A percentile compares a stretch with the other conserved stretches of the same genome.
phyloP scores from a whole-genome alignment of 139 green algal species.

The Tetraselmis chui region DNA sequence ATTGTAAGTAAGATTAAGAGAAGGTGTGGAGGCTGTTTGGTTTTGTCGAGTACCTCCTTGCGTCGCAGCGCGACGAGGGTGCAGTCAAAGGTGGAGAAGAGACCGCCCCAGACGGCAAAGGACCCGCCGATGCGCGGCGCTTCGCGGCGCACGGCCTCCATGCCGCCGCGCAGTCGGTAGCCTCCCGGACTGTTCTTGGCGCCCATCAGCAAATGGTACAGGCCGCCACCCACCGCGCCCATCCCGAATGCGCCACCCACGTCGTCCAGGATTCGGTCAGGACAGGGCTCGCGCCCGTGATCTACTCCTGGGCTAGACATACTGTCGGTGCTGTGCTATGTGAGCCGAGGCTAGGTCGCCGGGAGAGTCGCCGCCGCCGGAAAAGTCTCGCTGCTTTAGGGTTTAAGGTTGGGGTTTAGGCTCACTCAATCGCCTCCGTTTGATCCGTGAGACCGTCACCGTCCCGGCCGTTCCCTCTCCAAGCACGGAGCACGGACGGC shows the following conservation, averaged over 20 bases:
- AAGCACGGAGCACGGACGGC: too few relatives aligned
- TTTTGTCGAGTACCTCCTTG: slow-evolving; percentile 54
- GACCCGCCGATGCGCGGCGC: slow-evolving; percentile 90
- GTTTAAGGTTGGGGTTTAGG: too few relatives aligned
- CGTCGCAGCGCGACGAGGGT: slow-evolving; percentile 81
- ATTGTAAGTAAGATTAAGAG: too few relatives aligned
- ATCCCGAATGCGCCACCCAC: slow-evolving; percentile 98
- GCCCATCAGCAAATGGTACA: slow-evolving; percentile 89
- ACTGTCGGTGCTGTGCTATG: too few relatives aligned
- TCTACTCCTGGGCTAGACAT: slow-evolving; percentile 41
- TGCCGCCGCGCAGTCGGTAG: slow-evolving; percentile 62
- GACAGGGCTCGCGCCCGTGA: slow-evolving; percentile 84
- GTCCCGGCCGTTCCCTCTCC: too few relatives aligned
- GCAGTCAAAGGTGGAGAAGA: slow-evolving; percentile 98
- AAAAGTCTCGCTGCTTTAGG: too few relatives aligned
- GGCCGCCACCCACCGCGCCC: slow-evolving; percentile 89
- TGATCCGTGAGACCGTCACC: too few relatives aligned
- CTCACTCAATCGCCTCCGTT: too few relatives aligned
- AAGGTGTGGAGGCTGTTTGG: too few relatives aligned
- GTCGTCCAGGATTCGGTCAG: slow-evolving; percentile 95
- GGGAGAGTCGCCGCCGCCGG: too few relatives aligned
- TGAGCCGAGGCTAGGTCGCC: not conserved
- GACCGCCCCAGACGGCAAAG: slow-evolving; percentile 97
- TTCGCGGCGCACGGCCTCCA: slow-evolving; percentile 81
- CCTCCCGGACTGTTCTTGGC: slow-evolving; percentile 83